Evolutionary conservation across 164 flowering plant species (phyloP), one percentile per base, ranked within the genome.

Genomic region (Dillenia suffruticosa): DNA sequence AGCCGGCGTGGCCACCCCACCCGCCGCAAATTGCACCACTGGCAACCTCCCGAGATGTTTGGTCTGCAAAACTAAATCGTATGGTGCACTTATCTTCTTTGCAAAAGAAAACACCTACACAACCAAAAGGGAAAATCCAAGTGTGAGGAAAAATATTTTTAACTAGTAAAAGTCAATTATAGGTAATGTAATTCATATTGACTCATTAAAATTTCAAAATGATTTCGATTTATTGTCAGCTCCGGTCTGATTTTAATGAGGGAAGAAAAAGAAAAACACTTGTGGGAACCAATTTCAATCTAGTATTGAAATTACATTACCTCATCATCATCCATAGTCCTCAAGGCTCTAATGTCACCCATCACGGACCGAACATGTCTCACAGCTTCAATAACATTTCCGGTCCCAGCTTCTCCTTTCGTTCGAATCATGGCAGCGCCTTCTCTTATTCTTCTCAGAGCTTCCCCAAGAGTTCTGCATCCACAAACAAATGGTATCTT

Each of bases 271-370:
- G 22, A 19, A 19, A 19, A 19, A 19, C 22, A 19, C 22, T 19
- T 1, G 1, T 19, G 22, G 22, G 22, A 19, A 19, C 22, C 22
- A 19, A 19, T 19, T 19, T 19, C 22, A 1, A 19, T 19, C 22
- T 19, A 1, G 22, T 19, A 19, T 19, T 19, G 22, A 19, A 19
- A 19, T 19, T 19, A 19, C 22, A 19, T 19, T 1, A 19, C 80
- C 74, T 79, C 83, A 55, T 79, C 83, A 26, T 76, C 83, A 60
- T 76, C 83, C 80, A 79, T 79, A 57, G 70, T 76, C 1, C 70
- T 58, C 52, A 79, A 61, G 26, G 74, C 56, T 67, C 83, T 61
- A 43, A 76, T 74, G 26, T 72, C 74, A 4, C 78, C 80, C 83
- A 79, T 79, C 26, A 76, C 76, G 14, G 71, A 68, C 45, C 83